Evolutionary conservation across 148 eudicot genomes (phyloP).

Genomic region (Euryodendron excelsum): DNA sequence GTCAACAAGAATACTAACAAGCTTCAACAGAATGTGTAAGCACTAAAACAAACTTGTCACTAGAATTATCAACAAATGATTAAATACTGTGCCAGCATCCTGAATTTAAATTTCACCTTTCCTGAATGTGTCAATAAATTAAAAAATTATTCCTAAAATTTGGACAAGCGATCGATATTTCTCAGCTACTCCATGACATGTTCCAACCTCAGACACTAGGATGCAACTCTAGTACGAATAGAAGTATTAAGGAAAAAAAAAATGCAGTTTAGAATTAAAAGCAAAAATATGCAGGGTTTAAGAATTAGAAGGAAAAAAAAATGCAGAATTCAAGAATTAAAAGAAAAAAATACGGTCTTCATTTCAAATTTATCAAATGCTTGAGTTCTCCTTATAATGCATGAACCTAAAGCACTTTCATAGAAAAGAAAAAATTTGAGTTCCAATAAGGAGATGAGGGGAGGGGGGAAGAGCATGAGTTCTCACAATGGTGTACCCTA

Average conservation of each 20-base stretch:
- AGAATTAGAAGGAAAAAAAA: no score
- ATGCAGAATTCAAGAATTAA: no score
- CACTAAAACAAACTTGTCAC: neutral
- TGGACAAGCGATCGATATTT: neutral
- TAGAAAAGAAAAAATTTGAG: neutral
- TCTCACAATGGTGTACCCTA: neutral
- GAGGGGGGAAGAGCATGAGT: neutral
- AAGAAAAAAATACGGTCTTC: neutral
- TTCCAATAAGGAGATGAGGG: neutral
- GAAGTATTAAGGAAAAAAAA: neutral
- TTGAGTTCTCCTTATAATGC: neutral
- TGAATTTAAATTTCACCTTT: neutral
- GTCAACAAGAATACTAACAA: neutral
- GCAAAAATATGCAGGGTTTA: no score
- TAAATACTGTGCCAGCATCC: neutral
- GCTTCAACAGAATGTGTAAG: neutral
- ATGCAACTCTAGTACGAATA: neutral
- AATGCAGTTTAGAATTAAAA: no score
- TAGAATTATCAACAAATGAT: neutral
- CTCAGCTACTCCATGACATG: neutral
- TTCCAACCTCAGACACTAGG: neutral
- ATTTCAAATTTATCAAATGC: neutral
- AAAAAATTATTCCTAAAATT: neutral
- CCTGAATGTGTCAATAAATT: no score
- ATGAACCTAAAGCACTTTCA: neutral